These are phyloP conservation scores for Sicyos baderoa DNA, from an alignment of 306 rosid species.

Conservation along the genomic window DNA sequence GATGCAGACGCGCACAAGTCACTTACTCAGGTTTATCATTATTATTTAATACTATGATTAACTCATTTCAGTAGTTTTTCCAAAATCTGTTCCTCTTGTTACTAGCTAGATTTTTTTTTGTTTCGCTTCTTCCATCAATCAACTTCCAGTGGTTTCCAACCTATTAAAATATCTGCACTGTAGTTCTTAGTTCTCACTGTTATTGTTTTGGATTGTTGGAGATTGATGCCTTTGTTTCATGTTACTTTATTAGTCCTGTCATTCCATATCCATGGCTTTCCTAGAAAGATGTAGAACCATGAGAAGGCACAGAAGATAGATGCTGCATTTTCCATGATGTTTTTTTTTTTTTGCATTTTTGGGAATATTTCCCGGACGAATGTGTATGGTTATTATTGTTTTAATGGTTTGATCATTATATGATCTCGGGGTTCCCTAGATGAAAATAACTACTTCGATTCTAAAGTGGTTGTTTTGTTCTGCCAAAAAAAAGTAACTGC, in stretches of 20 bases:
- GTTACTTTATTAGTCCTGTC: not conserved
- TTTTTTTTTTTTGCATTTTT: not conserved
- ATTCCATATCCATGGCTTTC: constrained; percentile 6
- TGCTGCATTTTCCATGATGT: not conserved
- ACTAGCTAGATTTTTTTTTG: not conserved
- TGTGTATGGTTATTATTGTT: not conserved
- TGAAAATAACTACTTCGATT: not conserved
- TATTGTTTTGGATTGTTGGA: not conserved
- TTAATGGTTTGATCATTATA: not conserved
- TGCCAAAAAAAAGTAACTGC: not conserved
- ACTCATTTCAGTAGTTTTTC: not conserved
- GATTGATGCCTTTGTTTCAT: not conserved
- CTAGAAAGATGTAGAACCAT: not conserved
- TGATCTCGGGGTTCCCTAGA: not conserved
- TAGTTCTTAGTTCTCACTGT: not conserved
- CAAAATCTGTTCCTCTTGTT: not conserved
- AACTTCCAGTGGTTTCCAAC: not conserved
- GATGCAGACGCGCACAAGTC: constrained; percentile 90
- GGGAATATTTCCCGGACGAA: not conserved
- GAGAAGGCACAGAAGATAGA: not conserved
- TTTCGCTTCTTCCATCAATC: not conserved
- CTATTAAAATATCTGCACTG: not conserved
- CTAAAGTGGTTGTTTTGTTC: not conserved
- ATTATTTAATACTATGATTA: not conserved
- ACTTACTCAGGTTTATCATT: constrained; percentile 66